Percentiles rank a stretch among this genome's conserved stretches.
Evolutionary conservation across 768 basidiomycete genomes (phyloP).

Genomic region (Pleurotus eryngii): DNA sequence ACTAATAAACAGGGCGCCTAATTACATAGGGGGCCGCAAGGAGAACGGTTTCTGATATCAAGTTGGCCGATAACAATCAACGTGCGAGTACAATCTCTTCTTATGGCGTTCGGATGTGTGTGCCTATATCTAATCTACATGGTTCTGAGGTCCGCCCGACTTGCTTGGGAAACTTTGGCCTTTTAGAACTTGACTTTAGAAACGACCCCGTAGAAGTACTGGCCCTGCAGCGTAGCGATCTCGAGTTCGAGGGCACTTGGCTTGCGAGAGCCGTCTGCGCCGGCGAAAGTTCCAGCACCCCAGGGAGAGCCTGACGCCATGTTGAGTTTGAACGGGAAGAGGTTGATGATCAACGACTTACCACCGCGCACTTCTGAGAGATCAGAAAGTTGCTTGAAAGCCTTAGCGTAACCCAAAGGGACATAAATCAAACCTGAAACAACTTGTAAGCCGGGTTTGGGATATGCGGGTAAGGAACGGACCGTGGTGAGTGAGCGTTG

Average conservation of each 20-base stretch:
- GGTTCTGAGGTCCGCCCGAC: background rate
- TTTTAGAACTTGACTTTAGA: constrained; percentile 37
- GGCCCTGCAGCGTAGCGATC: constrained; percentile 56
- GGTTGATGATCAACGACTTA: constrained; percentile 26
- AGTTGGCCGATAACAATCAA: background rate
- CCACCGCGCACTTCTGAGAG: constrained; percentile 58
- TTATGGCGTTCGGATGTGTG: background rate
- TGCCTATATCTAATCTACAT: background rate
- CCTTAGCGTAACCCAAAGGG: constrained; percentile 32
- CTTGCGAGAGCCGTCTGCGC: constrained; percentile 53
- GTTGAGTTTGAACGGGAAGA: background rate
- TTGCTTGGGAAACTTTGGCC: background rate
- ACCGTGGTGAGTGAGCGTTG: constrained; percentile 64
- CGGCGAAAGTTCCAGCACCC: constrained; percentile 74
- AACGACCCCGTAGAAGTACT: constrained; percentile 48
- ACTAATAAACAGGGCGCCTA: background rate
- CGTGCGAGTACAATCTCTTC: background rate
- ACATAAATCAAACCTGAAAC: constrained; percentile 46
- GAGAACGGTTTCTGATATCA: background rate
- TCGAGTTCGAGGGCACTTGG: constrained; percentile 56
- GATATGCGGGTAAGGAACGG: background rate
- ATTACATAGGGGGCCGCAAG: background rate
- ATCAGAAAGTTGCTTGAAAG: constrained; percentile 30
- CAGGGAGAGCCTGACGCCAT: constrained; percentile 60
- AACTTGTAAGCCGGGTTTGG: constrained; percentile 35